Evolutionary conservation across 2,329 filamentous ascomycete genomes (phyloP).

Genomic region (Chalara sp.): DNA sequence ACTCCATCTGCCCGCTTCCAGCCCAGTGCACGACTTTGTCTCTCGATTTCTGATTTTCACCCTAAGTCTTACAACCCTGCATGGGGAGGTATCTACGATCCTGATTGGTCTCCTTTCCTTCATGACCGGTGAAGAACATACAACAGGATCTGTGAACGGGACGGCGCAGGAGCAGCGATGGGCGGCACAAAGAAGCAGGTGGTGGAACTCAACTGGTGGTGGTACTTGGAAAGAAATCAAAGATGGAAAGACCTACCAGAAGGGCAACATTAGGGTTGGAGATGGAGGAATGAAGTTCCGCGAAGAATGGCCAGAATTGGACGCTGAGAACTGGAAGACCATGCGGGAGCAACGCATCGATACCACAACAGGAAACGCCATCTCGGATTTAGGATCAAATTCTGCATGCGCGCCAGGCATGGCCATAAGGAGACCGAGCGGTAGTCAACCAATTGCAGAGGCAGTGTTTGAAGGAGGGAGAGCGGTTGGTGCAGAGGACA

Average conservation of each 20-base stretch:
- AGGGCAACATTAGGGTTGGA: slow-evolving; percentile 80
- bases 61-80: slow-evolving; percentile 97
- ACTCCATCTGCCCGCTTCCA: slow-evolving; percentile 95
- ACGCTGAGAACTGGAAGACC: slow-evolving; percentile 87
- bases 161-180: slow-evolving; percentile 70
- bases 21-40: slow-evolving; percentile 82
- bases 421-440: slow-evolving; percentile 52
- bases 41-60: slow-evolving; percentile 96
- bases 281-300: slow-evolving; percentile 90
- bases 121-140: slow-evolving; percentile 99
- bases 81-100: slow-evolving; percentile 96
- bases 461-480: slow-evolving; percentile 73
- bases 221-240: slow-evolving; percentile 25
- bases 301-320: slow-evolving; percentile 82
- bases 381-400: slow-evolving; percentile 43
- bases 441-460: slow-evolving; percentile 45
- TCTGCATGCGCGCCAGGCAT: slow-evolving; percentile 52
- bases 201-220: slow-evolving; percentile 97
- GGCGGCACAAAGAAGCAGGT: slow-evolving; percentile 70
- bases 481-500: slow-evolving; percentile 68
- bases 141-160: slow-evolving; percentile 79
- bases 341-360: slow-evolving; percentile 82
- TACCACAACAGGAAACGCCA: slow-evolving; percentile 60
- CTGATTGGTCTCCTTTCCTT: slow-evolving; percentile 90
- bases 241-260: slow-evolving; percentile 36